These are phyloP conservation scores for Xenoacremonium recifei DNA, from an alignment of 2,329 filamentous ascomycete species.

Conservation along the genomic window DNA sequence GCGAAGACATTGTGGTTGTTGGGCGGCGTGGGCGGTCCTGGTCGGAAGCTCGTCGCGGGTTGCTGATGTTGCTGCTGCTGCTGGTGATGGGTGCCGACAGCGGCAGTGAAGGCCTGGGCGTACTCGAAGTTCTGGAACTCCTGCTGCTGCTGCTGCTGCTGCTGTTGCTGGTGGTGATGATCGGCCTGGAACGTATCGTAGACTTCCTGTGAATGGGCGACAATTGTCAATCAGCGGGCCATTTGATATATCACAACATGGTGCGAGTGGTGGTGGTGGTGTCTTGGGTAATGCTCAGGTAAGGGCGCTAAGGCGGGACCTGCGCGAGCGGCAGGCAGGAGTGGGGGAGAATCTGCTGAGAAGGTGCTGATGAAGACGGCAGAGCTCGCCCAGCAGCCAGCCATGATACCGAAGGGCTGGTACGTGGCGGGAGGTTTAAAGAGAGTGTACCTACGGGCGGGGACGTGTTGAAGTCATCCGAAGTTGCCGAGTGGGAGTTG, in stretches of 20 bases:
- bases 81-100: conserved; percentile 19
- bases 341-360: conserved; percentile 25
- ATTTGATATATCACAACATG: too few species aligned
- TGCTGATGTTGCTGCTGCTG: conserved; percentile 23
- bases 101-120: conserved; percentile 37
- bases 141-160: too few species aligned
- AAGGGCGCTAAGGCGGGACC: conserved; percentile 29
- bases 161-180: too few species aligned
- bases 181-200: conserved; percentile 45
- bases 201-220: conserved; percentile 42
- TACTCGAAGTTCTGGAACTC: conserved; percentile 49
- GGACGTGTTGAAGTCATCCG: conserved; percentile 53
- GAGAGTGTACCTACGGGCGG: conserved; percentile 53
- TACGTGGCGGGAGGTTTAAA: too few species aligned
- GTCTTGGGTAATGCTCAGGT: conserved; percentile 37
- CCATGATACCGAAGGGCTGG: too few species aligned
- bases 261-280: too few species aligned
- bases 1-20: conserved; percentile 37
- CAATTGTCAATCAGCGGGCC: conserved; percentile 10
- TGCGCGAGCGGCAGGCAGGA: conserved; percentile 20
- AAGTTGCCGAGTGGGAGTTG: conserved; percentile 52
- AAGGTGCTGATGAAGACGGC: conserved; percentile 6
- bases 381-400: not conserved
- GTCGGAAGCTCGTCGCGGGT: conserved; percentile 37
- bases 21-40: conserved; percentile 52